Evolutionary conservation across 192 early-diverging fungal species (phyloP).

Genomic region (Umbelopsis sp.): DNA sequence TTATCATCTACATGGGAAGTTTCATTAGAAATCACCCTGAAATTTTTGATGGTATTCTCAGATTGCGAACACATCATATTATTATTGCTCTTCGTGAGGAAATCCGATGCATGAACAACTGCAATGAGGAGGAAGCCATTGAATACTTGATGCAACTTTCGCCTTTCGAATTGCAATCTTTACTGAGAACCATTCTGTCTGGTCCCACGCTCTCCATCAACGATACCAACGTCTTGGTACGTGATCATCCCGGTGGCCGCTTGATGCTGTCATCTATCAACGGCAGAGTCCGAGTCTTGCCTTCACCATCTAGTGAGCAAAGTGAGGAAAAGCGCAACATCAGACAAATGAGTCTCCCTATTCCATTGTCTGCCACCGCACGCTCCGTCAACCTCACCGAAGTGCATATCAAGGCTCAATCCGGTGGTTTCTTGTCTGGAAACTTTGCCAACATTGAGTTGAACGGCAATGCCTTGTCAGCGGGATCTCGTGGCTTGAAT

Average conservation of each 20-base stretch:
- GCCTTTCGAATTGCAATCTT: slow-evolving; percentile 78
- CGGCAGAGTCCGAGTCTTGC: slow-evolving; percentile 8
- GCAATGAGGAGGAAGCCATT: slow-evolving; percentile 78
- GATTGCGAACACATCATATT: slow-evolving; percentile 80
- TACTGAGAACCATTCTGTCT: slow-evolving; percentile 73
- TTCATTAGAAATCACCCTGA: slow-evolving; percentile 66
- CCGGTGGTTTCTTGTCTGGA: slow-evolving; percentile 73
- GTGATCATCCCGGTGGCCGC: slow-evolving; percentile 44
- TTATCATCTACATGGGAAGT: slow-evolving; percentile 78
- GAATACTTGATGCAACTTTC: slow-evolving; percentile 81
- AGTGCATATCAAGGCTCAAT: slow-evolving; percentile 65
- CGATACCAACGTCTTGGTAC: slow-evolving; percentile 44
- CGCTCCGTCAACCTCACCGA: slow-evolving; percentile 32
- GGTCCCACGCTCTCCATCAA: slow-evolving; percentile 55
- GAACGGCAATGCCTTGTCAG: slow-evolving; percentile 49
- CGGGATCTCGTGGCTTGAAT: slow-evolving; percentile 73
- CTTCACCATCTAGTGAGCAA: background rate
- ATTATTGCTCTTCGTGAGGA: slow-evolving; percentile 89
- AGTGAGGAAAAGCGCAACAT: background rate
- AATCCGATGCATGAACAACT: slow-evolving; percentile 71
- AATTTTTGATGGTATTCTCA: slow-evolving; percentile 83
- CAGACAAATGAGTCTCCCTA: slow-evolving; percentile 13
- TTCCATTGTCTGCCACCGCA: slow-evolving; percentile 15
- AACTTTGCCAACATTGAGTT: slow-evolving; percentile 75
- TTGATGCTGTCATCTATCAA: slow-evolving; percentile 29